phyloP scores from a whole-genome alignment of 495 filamentous ascomycete genomes.

The Podospora australis region DNA sequence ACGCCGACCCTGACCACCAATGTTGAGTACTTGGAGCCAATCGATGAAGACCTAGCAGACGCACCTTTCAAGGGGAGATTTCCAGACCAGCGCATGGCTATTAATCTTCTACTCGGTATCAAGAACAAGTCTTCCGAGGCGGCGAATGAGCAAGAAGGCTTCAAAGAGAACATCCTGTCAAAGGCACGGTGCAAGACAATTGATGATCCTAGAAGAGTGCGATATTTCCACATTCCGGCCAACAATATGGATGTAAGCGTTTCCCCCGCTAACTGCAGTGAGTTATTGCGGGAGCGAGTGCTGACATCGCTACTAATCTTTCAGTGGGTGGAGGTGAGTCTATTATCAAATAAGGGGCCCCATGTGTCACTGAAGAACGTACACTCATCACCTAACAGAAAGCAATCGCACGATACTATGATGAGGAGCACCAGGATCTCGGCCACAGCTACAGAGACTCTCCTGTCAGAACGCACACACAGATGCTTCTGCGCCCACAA shows the following conservation, averaged over 20 bases:
- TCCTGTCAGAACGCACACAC: neutral
- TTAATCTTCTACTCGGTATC: slow-evolving; percentile 4
- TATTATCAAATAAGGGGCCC: neutral
- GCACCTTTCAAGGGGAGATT: slow-evolving; percentile 14
- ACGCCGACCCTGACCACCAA: neutral
- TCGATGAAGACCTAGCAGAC: slow-evolving; percentile 9
- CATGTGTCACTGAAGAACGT: no score
- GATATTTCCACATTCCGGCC: slow-evolving; percentile 17
- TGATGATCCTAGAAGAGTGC: slow-evolving; percentile 4
- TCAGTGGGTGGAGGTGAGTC: slow-evolving; percentile 20
- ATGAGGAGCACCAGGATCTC: slow-evolving; percentile 5
- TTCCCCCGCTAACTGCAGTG: no score
- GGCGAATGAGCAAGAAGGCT: neutral
- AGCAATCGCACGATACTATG: slow-evolving; percentile 19
- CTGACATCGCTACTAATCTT: slow-evolving; percentile 1
- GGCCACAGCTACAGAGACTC: neutral
- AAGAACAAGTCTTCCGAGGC: neutral
- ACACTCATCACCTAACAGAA: slow-evolving; percentile 5
- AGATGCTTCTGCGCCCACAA: slow-evolving; percentile 25
- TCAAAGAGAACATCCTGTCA: neutral
- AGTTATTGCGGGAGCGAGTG: neutral
- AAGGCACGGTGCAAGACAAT: neutral
- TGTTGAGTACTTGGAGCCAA: slow-evolving; percentile 1
- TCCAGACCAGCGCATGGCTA: slow-evolving; percentile 13
- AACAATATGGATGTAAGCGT: slow-evolving; percentile 19